Conservation (phyloP, 805 yeast genomes). For the Barnettozyma pratensis region DNA sequence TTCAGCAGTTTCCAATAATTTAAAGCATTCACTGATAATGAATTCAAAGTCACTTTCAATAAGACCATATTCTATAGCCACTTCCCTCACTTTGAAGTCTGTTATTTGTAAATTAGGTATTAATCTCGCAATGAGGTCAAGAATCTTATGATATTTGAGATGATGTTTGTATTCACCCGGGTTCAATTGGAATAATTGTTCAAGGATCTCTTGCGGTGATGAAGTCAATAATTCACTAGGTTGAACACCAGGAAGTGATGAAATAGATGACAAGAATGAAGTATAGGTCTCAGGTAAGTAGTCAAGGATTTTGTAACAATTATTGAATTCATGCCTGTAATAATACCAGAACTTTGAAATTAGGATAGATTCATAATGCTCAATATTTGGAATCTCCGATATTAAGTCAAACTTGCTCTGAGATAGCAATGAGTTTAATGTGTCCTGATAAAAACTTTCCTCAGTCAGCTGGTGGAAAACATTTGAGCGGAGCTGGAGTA, state of each 20-base stretch:
- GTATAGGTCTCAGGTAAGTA: conserved; percentile 5
- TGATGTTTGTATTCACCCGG: conserved; percentile 3
- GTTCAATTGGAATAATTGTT: conserved; percentile 4
- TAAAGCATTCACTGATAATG: conserved; percentile 4
- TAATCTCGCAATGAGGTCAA: not conserved
- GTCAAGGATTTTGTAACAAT: conserved; percentile 8
- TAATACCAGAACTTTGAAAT: conserved; percentile 5
- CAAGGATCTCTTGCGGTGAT: conserved; percentile 1
- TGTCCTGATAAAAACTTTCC: not conserved
- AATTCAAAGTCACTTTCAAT: conserved; percentile 6
- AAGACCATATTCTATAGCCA: conserved; percentile 7
- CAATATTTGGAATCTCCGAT: not conserved
- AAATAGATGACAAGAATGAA: not conserved
- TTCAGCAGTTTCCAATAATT: not conserved
- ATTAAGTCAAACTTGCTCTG: conserved; percentile 1
- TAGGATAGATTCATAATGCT: not conserved
- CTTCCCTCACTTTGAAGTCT: not conserved
- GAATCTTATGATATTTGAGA: not conserved
- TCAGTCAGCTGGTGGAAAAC: not conserved
- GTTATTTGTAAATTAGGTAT: conserved; percentile 1
- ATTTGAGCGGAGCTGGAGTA: not conserved
- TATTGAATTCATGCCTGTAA: conserved; percentile 8
- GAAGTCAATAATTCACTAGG: conserved; percentile 1
- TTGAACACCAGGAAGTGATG: conserved; percentile 3
- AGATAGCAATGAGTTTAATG: not conserved